These are phyloP conservation scores for Boletus rufocinnamomeus DNA, from an alignment of 768 basidiomycete species.

Conservation along the genomic window DNA sequence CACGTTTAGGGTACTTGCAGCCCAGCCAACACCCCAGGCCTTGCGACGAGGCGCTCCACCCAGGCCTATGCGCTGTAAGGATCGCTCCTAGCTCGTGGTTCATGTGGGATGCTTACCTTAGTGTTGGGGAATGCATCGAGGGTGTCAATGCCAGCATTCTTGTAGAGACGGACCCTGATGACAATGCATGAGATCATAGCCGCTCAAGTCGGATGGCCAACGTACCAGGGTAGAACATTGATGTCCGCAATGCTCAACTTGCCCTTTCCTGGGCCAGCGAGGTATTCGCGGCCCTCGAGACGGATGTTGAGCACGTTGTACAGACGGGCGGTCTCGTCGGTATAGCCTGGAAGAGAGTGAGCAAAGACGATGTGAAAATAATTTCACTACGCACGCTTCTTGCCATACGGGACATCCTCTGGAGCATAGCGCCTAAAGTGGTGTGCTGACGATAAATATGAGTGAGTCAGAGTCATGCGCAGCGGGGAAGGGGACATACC, in stretches of 20 bases:
- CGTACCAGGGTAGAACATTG: constrained; percentile 65
- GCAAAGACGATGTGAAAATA: neutral
- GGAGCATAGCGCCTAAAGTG: constrained; percentile 70
- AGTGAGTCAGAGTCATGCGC: constrained; percentile 11
- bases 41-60: constrained; percentile 29
- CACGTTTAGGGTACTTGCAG: constrained; percentile 19
- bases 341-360: constrained; percentile 53
- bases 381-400: constrained; percentile 48
- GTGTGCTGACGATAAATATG: constrained; percentile 44
- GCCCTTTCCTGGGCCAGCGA: constrained; percentile 74
- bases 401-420: constrained; percentile 68
- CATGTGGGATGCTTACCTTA: constrained; percentile 40
- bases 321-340: constrained; percentile 79
- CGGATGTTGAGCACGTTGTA: constrained; percentile 83
- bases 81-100: neutral
- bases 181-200: neutral
- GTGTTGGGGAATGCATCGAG: constrained; percentile 67
- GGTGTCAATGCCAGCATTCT: constrained; percentile 50
- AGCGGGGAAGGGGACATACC: constrained; percentile 15
- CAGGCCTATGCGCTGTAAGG: constrained; percentile 24
- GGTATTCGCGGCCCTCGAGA: constrained; percentile 71
- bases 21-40: constrained; percentile 29
- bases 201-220: constrained; percentile 1
- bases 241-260: constrained; percentile 73
- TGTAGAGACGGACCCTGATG: constrained; percentile 55